Evolutionary conservation across 768 basidiomycete species (phyloP), one percentile per base, ranked within the genome.

Genomic region (Tylopilus felleus): DNA sequence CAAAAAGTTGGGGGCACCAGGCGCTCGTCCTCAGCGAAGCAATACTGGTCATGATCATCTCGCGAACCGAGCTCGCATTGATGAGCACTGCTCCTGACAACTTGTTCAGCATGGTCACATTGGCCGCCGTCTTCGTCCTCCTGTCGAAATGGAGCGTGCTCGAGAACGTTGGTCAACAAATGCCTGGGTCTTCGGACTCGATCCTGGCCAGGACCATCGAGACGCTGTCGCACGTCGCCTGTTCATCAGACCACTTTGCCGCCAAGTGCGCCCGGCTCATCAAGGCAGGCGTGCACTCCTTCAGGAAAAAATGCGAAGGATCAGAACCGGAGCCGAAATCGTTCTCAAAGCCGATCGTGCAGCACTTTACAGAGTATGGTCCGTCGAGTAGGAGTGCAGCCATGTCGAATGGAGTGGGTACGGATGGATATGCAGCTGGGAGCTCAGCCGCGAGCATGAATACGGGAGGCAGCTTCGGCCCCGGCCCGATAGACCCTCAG

Each of bases 241-340:
- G 67, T 47, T 63, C 75, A 4, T 69, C 69, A 1, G 76, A 77
- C 45, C 76, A 77, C 54, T 60, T 67, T 2, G 63, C 77, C 3
- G 73, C 73, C 39, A 76, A 70, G 43, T 76, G 75, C 41, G 73
- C 76, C n/a, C 73, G 75, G 47, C 50, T 77, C 4, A 74, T 77
- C 14, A 66, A 69, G 19, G 63, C 71, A 29, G 65, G 70, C 0
- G 61, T 69, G 43, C 50, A 65, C 19, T 61, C 70, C 35, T 73
- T 72, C 40, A 64, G 59, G 53, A 63, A 53, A 57, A 68, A 67
- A 55, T 44, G 63, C 54, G 60, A 71, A 51, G 61, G 63, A 47
- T 39, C 60, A 33, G 59, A 62, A 35, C 52, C 52, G 52, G 58
- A 62, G 54, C 40, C 52, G 33, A 58, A 55, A 33, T 64, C 63